These are phyloP conservation scores for Leccinellum luteum DNA, from an alignment of 768 basidiomycete species.

Conservation along the genomic window DNA sequence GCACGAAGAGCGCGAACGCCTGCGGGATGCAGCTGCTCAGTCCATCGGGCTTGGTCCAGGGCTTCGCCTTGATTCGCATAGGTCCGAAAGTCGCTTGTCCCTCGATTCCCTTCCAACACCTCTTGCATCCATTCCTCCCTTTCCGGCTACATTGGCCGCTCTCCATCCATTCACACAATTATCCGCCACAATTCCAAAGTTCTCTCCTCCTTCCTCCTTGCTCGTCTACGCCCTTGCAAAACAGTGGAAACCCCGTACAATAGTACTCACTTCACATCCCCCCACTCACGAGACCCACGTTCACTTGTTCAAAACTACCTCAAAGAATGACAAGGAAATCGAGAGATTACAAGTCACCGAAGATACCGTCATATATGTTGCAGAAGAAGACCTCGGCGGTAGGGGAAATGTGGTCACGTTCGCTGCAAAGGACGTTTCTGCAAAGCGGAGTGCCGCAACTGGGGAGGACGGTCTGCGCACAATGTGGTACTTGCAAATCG, in stretches of 20 bases:
- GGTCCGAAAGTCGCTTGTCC: constrained; percentile 10
- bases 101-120: constrained; percentile 18
- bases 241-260: constrained; percentile 66
- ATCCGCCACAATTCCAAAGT: constrained; percentile 59
- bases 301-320: constrained; percentile 68
- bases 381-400: constrained; percentile 51
- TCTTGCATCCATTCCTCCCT: constrained; percentile 41
- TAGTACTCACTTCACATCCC: constrained; percentile 52
- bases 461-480: constrained; percentile 5
- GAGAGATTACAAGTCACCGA: constrained; percentile 77
- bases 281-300: constrained; percentile 47
- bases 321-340: constrained; percentile 61
- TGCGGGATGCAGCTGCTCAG: constrained; percentile 73
- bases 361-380: constrained; percentile 71
- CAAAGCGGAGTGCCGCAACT: constrained; percentile 28
- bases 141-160: constrained; percentile 55
- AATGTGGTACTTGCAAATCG: constrained; percentile 66
- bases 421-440: constrained; percentile 59
- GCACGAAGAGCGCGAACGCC: constrained; percentile 69
- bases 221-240: constrained; percentile 71
- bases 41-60: constrained; percentile 66
- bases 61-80: constrained; percentile 40
- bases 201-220: constrained; percentile 63
- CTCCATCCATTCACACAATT: constrained; percentile 53
- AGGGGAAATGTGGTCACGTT: constrained; percentile 60